Conservation (phyloP, 228 moss, liverwort and hornwort genomes). For the Sphagnum magellanicum region DNA sequence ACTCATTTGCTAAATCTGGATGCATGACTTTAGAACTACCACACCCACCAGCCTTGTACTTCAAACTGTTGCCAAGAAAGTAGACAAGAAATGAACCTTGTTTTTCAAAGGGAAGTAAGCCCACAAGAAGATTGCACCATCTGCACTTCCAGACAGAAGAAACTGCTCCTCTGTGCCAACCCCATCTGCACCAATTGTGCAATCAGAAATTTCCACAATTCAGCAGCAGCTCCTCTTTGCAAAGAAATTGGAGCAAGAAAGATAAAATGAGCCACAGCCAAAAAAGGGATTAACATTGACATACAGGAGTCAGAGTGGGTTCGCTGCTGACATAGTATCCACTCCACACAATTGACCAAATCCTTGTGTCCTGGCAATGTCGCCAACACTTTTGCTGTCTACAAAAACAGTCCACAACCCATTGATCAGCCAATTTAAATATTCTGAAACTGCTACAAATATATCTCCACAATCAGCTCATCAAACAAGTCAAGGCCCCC, state of each 20-base stretch:
- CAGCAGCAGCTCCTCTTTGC: no score
- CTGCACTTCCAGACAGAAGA: slow-evolving; percentile 76
- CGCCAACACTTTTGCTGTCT: slow-evolving; percentile 65
- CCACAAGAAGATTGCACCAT: slow-evolving; percentile 80
- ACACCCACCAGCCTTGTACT: no score
- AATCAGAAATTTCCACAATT: no score
- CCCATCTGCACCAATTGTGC: slow-evolving; percentile 32
- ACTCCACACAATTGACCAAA: slow-evolving; percentile 76
- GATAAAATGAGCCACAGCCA: no score
- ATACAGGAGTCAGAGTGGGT: no score
- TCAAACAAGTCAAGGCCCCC: no score
- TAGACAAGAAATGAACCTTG: slow-evolving; percentile 37
- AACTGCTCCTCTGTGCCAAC: slow-evolving; percentile 44
- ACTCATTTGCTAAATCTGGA: no score
- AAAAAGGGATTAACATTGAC: no score
- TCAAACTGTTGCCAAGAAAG: not conserved
- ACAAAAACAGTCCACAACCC: slow-evolving; percentile 16
- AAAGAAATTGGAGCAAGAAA: no score
- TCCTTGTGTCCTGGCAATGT: slow-evolving; percentile 90
- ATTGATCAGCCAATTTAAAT: not conserved
- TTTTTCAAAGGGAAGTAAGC: slow-evolving; percentile 42
- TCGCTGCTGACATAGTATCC: slow-evolving; percentile 50
- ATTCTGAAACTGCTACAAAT: no score
- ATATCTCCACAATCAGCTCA: no score
- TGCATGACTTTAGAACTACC: no score